phyloP scores from a whole-genome alignment of 345 rosid species.

The Moricandia arvensis region DNA sequence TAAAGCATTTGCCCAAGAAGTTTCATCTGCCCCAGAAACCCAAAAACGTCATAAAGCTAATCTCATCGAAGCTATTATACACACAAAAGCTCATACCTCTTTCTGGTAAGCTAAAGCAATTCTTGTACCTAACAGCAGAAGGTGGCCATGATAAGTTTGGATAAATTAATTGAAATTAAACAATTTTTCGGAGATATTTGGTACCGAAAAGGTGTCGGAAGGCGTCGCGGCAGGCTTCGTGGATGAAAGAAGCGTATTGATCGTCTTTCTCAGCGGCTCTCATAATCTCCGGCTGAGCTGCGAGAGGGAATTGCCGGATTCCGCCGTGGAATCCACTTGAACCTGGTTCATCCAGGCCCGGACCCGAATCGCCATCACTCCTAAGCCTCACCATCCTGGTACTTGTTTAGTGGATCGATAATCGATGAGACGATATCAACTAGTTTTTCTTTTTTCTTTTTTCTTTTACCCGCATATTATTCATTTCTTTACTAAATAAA shows the following conservation, averaged over 20 bases:
- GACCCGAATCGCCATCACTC: conserved; percentile 15
- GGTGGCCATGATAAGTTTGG: neutral
- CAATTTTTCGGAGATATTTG: neutral
- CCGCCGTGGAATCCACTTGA: too few relatives aligned
- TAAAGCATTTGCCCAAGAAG: conserved; percentile 91
- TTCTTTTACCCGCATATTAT: too few relatives aligned
- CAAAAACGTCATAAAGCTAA: neutral
- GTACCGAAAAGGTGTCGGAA: conserved; percentile 80
- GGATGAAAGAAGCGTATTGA: conserved; percentile 85
- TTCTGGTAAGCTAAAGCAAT: conserved; percentile 85
- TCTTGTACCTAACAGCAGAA: conserved; percentile 58
- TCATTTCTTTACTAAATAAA: too few relatives aligned
- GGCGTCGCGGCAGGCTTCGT: conserved; percentile 95
- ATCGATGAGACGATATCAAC: neutral
- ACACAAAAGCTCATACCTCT: conserved; percentile 48
- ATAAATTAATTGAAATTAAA: neutral
- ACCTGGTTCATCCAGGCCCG: conserved; percentile 31
- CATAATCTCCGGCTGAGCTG: conserved; percentile 94
- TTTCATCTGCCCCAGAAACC: conserved; percentile 54
- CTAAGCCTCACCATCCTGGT: conserved; percentile 33
- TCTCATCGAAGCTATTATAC: neutral
- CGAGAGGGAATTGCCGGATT: conserved; percentile 56
- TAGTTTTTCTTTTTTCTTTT: too few relatives aligned
- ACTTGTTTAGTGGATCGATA: too few relatives aligned
- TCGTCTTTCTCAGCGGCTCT: conserved; percentile 98